Conservation (phyloP, 2,329 filamentous ascomycete genomes). For the Cercospora sesami region DNA sequence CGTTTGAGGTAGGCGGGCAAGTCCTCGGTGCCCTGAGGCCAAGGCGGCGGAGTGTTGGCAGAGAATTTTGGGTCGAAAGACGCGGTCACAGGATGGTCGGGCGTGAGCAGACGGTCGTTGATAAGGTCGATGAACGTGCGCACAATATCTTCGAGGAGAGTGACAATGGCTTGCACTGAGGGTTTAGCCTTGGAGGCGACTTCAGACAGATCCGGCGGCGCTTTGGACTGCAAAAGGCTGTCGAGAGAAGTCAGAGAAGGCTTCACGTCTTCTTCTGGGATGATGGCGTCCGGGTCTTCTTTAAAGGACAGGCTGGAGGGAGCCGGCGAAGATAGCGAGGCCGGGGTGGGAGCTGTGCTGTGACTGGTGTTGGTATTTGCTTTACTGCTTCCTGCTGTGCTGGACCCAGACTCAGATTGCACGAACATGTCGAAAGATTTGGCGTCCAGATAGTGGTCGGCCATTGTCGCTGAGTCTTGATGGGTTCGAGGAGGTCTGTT, state of each 20-base stretch:
- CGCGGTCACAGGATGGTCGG: not conserved
- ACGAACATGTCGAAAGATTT: not conserved
- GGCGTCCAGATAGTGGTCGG: not conserved
- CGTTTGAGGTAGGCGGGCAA: not conserved
- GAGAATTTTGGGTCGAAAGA: slow-evolving; percentile 12
- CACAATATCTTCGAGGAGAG: slow-evolving; percentile 12
- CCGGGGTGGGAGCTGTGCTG: slow-evolving; percentile 12
- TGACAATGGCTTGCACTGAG: slow-evolving; percentile 11
- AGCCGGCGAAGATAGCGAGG: slow-evolving; percentile 8
- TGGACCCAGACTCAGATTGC: slow-evolving; percentile 2
- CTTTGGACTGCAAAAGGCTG: slow-evolving; percentile 3
- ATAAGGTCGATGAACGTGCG: slow-evolving; percentile 12
- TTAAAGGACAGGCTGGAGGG: not conserved
- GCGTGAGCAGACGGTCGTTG: slow-evolving; percentile 4
- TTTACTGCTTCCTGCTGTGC: slow-evolving; percentile 10
- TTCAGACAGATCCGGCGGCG: slow-evolving; percentile 1
- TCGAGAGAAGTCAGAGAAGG: slow-evolving; percentile 10
- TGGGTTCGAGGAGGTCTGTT: not conserved
- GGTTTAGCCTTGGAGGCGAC: slow-evolving; percentile 4
- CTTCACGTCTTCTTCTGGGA: slow-evolving; percentile 1
- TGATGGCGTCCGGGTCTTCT: slow-evolving; percentile 1
- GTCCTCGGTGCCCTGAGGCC: slow-evolving; percentile 10
- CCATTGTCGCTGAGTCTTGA: not conserved
- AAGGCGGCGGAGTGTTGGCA: slow-evolving; percentile 9
- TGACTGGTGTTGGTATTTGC: slow-evolving; percentile 10